Base-by-base conservation (phyloP, 202 grass and related monocot species). In the Schoenoplectus tabernaemontani region DNA sequence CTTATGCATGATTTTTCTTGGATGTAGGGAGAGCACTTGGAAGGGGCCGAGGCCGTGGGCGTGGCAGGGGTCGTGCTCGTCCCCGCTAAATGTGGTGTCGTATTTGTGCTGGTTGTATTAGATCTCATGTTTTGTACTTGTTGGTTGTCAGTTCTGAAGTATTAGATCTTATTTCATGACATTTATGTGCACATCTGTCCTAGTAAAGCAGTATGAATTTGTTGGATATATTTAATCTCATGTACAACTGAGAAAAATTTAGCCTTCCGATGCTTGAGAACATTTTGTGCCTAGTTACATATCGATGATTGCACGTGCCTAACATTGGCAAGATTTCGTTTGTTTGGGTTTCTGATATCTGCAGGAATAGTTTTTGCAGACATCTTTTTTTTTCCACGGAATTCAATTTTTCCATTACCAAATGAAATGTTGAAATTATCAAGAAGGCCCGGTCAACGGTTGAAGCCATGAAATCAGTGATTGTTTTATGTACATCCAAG, bases 41-140 rank as follows among this genome's bases (percentile, higher is more conserved):
- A 0, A 91, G 94, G 13, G 94, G 94, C 3, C 89, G 94, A 7
- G 94, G 94, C 3, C 94, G 94, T 30, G 94, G 91, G 0, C 91
- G 94, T 70, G 87, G 91, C 7, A 88, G 91, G 47, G 94, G 94
- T 47, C 87, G 94, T 38, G 89, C 88, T 59, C 76, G 94, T 30
- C 74, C 84, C 0, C 87, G 94, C 81, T 91, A 97, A 83, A 61
- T 41, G 33, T 83, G 63, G 58, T 76, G 69, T 60, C 15, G 23
- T 56, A 73, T 81, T 78, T n/a, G n/a, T 17, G 32, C 39, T n/a
- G 41, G 78, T 80, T 64, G 59, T 80, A 65, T 80, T 65, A n/a
- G n/a, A 47, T 39, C 44, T 76, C 47, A 58, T 63, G 54, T 66
- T 84, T 84, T 83, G 39, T 72, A 34, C 19, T 78, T 65, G 58